A percentile compares a stretch with the other conserved stretches of the same genome.
These are phyloP conservation scores for Saururus chinensis DNA, from an alignment of 164 flowering plant genomes.

Conservation along the genomic window DNA sequence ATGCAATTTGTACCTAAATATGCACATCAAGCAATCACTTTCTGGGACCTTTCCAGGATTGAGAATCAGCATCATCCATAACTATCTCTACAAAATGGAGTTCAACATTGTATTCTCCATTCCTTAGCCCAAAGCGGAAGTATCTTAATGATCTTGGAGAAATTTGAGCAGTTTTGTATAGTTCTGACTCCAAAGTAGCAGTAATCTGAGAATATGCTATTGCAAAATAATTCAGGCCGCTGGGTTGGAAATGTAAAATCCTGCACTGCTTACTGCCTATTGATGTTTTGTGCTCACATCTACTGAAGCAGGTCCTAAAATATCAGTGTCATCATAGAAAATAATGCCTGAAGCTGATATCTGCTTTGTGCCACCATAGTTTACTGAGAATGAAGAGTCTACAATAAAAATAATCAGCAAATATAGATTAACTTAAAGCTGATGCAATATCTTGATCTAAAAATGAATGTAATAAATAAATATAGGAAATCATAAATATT, in stretches of 20 bases:
- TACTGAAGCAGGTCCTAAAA: conserved; percentile 28
- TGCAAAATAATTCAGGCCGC: conserved; percentile 23
- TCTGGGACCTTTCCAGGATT: conserved; percentile 45
- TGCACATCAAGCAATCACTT: conserved; percentile 43
- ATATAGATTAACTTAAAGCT: too few relatives aligned
- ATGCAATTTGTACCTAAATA: conserved; percentile 29
- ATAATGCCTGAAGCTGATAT: conserved; percentile 22
- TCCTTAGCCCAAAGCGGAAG: conserved; percentile 34
- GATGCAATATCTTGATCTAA: too few relatives aligned
- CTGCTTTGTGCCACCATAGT: conserved; percentile 34
- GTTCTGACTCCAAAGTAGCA: conserved; percentile 33
- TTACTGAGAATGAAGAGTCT: conserved; percentile 30
- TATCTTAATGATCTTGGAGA: conserved; percentile 43
- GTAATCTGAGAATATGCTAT: conserved; percentile 29
- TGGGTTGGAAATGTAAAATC: conserved; percentile 31
- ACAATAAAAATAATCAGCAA: background rate
- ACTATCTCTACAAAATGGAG: conserved; percentile 50
- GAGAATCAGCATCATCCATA: conserved; percentile 24
- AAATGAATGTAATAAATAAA: too few relatives aligned
- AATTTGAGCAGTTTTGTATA: conserved; percentile 40
- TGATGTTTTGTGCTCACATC: conserved; percentile 18
- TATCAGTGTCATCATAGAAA: conserved; percentile 28
- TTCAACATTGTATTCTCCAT: conserved; percentile 31
- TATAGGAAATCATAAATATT: too few relatives aligned
- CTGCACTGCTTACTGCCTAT: conserved; percentile 43